These are phyloP conservation scores for Phytophthora ohioensis DNA, from an alignment of 352 stramenopile species.

Conservation along the genomic window DNA sequence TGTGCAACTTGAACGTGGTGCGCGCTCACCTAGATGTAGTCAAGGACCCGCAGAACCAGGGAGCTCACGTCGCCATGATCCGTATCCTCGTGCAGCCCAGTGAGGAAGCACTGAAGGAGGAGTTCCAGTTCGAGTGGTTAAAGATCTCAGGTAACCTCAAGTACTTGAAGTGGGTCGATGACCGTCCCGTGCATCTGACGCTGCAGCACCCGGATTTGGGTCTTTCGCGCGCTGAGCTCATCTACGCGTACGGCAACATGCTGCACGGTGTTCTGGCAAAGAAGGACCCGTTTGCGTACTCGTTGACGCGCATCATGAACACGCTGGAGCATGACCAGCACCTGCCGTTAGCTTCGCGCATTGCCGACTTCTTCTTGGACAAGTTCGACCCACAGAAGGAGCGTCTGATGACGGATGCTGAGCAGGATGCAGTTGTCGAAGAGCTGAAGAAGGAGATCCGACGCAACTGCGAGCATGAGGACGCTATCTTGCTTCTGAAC, in stretches of 20 bases:
- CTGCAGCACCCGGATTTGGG: slow-evolving; percentile 92
- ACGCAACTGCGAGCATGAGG: slow-evolving; percentile 75
- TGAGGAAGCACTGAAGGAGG: slow-evolving; percentile 52
- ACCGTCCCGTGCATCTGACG: slow-evolving; percentile 80
- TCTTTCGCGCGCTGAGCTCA: slow-evolving; percentile 93
- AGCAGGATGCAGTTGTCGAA: slow-evolving; percentile 56
- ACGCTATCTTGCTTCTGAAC: slow-evolving; percentile 81
- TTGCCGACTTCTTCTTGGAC: slow-evolving; percentile 96
- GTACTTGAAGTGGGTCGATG: slow-evolving; percentile 88
- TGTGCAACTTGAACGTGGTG: slow-evolving; percentile 95
- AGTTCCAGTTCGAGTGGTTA: slow-evolving; percentile 78
- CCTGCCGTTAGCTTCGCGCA: slow-evolving; percentile 89
- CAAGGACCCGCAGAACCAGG: slow-evolving; percentile 73
- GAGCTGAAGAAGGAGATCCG: slow-evolving; percentile 80
- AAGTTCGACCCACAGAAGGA: slow-evolving; percentile 75
- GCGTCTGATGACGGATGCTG: slow-evolving; percentile 46
- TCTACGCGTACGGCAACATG: slow-evolving; percentile 96
- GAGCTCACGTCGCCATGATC: slow-evolving; percentile 79
- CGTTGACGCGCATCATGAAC: slow-evolving; percentile 94
- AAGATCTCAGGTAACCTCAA: slow-evolving; percentile 91
- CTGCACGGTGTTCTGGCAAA: slow-evolving; percentile 96
- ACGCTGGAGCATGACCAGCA: slow-evolving; percentile 93
- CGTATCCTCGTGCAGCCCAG: slow-evolving; percentile 84
- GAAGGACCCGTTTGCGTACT: slow-evolving; percentile 95
- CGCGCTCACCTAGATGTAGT: slow-evolving; percentile 96